A percentile compares a stretch with the other conserved stretches of the same genome.
These are phyloP conservation scores for Ceratocystis alfenasii DNA, from an alignment of 2,329 filamentous ascomycete genomes.

Conservation along the genomic window DNA sequence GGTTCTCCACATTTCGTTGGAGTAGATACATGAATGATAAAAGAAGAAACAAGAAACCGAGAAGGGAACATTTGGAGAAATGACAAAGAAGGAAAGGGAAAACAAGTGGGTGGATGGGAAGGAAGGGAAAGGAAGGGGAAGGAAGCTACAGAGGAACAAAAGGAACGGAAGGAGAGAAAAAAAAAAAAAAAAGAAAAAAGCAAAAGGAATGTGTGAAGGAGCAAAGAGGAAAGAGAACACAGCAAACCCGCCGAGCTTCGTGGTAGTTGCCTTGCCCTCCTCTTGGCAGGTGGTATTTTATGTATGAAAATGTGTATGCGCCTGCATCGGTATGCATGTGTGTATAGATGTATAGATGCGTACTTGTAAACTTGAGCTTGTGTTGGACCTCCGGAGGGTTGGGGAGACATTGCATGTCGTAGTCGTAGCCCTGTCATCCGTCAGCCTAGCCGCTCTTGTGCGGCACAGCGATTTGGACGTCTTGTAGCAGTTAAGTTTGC, in stretches of 20 bases:
- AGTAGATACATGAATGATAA: background rate
- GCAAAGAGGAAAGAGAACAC: background rate
- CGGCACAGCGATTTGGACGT: background rate
- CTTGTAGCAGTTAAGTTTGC: background rate
- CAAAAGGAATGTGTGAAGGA: background rate
- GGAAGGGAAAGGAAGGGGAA: background rate
- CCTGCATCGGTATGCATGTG: background rate
- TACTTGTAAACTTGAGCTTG: background rate
- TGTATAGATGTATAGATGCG: background rate
- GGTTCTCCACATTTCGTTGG: background rate
- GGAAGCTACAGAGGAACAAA: background rate
- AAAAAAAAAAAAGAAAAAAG: background rate
- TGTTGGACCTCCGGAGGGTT: background rate
- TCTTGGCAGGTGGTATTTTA: background rate
- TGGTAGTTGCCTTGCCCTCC: background rate
- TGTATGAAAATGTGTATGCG: background rate
- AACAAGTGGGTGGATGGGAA: background rate
- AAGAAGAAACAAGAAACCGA: background rate
- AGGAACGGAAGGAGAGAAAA: background rate
- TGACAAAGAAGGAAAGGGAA: background rate
- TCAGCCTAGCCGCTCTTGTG: background rate
- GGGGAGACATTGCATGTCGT: background rate
- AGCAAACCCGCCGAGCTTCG: background rate
- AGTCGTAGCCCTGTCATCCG: background rate
- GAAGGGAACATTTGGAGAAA: background rate